phyloP scores from a whole-genome alignment of 306 rosid genomes.

The Prunus kanzakura region DNA sequence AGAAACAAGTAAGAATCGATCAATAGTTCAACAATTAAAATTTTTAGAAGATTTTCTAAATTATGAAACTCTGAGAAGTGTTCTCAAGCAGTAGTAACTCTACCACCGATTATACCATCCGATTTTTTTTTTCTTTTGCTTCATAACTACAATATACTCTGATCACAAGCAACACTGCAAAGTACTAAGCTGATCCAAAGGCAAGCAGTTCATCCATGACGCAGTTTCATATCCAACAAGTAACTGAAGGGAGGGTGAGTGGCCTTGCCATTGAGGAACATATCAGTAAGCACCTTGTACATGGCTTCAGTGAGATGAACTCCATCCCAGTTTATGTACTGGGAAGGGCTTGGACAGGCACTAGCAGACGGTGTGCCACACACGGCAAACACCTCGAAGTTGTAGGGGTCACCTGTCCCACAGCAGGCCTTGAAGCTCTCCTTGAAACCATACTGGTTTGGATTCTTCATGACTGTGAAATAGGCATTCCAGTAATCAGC shows the following conservation, averaged over 20 bases:
- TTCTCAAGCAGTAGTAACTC: neutral
- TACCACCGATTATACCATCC: too few relatives aligned
- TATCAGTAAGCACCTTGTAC: slow-evolving; percentile 64
- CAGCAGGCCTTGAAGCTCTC: slow-evolving; percentile 73
- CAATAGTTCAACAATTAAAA: neutral
- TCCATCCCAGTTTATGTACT: slow-evolving; percentile 91
- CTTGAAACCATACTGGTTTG: slow-evolving; percentile 50
- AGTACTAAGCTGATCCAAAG: neutral
- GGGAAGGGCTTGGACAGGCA: slow-evolving; percentile 53
- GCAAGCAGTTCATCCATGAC: slow-evolving; percentile 29
- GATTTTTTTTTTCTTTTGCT: neutral
- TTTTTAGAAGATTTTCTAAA: neutral
- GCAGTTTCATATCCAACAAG: slow-evolving; percentile 56
- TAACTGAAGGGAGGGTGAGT: slow-evolving; percentile 62
- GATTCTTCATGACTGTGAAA: slow-evolving; percentile 52
- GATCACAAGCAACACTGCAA: neutral
- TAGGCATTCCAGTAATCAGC: slow-evolving; percentile 83
- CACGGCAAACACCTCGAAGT: slow-evolving; percentile 41
- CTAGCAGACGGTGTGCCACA: slow-evolving; percentile 64
- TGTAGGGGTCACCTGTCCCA: slow-evolving; percentile 66
- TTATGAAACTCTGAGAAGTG: neutral
- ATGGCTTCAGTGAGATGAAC: slow-evolving; percentile 96
- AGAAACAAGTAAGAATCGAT: too few relatives aligned
- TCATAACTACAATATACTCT: neutral
- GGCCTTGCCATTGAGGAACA: slow-evolving; percentile 67